Base-by-base conservation (phyloP, 805 yeast genomes). In the Kodamaea nitidulidarum region DNA sequence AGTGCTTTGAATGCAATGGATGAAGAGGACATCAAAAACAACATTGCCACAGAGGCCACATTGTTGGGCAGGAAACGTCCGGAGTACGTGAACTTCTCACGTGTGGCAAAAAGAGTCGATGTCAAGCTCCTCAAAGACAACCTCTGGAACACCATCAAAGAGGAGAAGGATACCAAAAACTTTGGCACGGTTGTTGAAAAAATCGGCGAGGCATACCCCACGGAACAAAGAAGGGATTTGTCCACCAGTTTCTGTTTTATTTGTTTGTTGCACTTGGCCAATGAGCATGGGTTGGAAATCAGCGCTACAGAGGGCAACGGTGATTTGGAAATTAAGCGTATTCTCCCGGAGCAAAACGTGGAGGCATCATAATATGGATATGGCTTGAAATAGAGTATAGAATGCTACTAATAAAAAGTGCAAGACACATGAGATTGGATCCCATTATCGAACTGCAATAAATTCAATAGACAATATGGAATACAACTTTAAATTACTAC, bases 201-300 rank as follows among this genome's bases (percentile, higher is more conserved):
- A 18, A 69, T 82, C 16, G 67, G 66, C 14, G 58, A 61, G 7
- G 66, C 68, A 55, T 88, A 88, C 54, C 67, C 76, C 0, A 60
- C 66, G 7, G 79, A 76, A 35, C 74, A 79, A 34, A 65, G 70
- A 48, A 73, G 71, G 36, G 95, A 88, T 38, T 60, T 88, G 6
- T 83, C 95, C 1, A 87, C 95, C 1, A 82, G 95, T 60, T 84
- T 84, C 58, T 84, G 86, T 52, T 88, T 88, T 51, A 85, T 88
- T 42, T 84, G 95, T 50, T 61, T 87, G 51, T 62, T 88, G 25
- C 96, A 88, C 61, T 65, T 88, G 47, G 95, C 95, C 10, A 88
- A 88, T 55, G 96, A 88, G 56, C 81, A 84, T 52, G 91, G 90
- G 1, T 65, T 88, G 21, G 54, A 65, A 5, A 71, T 88, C 6